phyloP scores from a whole-genome alignment of 306 rosid species.

The Ceratonia siliqua region DNA sequence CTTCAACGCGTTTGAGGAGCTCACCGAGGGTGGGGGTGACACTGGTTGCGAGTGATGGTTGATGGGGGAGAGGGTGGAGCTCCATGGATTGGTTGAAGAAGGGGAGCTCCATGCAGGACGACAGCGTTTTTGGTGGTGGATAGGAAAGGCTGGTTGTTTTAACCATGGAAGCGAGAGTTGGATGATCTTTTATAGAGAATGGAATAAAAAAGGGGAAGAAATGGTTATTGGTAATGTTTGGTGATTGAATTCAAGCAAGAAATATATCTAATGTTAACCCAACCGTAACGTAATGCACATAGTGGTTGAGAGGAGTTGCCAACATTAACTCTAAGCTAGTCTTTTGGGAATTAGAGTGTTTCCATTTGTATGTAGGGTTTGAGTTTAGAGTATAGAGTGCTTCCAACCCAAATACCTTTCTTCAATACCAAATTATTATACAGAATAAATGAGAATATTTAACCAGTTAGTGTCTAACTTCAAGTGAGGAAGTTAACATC shows the following conservation, averaged over 20 bases:
- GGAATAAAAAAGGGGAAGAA: background rate
- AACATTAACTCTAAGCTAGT: background rate
- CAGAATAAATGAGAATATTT: too few relatives aligned
- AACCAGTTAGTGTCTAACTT: too few relatives aligned
- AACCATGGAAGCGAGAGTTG: background rate
- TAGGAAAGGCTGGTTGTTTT: background rate
- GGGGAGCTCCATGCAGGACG: constrained; percentile 16
- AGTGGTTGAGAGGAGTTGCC: background rate
- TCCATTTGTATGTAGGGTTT: too few relatives aligned
- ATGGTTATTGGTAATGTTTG: background rate
- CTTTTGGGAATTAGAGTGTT: background rate
- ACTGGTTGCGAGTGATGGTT: background rate
- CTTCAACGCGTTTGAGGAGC: constrained; percentile 72
- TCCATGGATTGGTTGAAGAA: constrained; percentile 54
- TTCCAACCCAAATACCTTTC: too few relatives aligned
- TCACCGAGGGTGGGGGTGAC: constrained; percentile 61
- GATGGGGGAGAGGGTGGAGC: constrained; percentile 26
- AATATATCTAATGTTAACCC: too few relatives aligned
- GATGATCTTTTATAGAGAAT: background rate
- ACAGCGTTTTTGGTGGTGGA: background rate
- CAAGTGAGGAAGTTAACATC: too few relatives aligned
- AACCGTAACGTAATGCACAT: too few relatives aligned
- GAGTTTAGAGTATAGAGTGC: too few relatives aligned
- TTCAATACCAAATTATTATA: too few relatives aligned
- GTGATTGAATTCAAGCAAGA: background rate